phyloP scores from a whole-genome alignment of 139 green algal genomes.

The Ettlia oleoabundans region DNA sequence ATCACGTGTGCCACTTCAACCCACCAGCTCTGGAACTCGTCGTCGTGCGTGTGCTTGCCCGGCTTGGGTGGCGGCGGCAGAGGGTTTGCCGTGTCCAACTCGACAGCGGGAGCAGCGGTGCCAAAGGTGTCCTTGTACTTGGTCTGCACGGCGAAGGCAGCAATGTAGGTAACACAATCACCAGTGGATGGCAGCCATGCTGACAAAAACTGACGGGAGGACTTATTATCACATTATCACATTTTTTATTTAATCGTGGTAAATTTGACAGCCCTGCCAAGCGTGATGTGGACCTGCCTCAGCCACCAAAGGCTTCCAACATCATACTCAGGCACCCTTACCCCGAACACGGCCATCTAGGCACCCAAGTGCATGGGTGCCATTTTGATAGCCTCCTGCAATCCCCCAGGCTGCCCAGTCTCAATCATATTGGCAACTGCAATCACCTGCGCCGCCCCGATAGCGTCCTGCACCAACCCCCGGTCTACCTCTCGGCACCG shows the following conservation, averaged over 20 bases:
- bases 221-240: too few relatives aligned
- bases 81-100: constrained; percentile 74
- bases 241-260: too few relatives aligned
- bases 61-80: constrained; percentile 68
- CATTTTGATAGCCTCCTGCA: too few relatives aligned
- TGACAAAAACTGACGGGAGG: too few relatives aligned
- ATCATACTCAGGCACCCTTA: background rate
- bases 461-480: constrained; percentile 63
- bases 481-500: constrained; percentile 78
- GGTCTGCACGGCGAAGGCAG: too few relatives aligned
- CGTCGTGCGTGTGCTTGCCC: constrained; percentile 43
- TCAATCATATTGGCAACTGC: too few relatives aligned
- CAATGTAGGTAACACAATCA: too few relatives aligned
- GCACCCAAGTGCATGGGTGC: too few relatives aligned
- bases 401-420: background rate
- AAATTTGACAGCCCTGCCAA: too few relatives aligned
- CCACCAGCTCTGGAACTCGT: constrained; percentile 68
- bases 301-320: background rate
- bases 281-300: too few relatives aligned
- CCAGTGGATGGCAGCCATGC: too few relatives aligned
- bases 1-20: background rate
- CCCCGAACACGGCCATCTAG: background rate
- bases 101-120: constrained; percentile 58
- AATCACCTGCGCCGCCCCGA: constrained; percentile 58
- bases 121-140: constrained; percentile 50